phyloP scores from a whole-genome alignment of 495 filamentous ascomycete species.

The Sphaerosporella brunnea region DNA sequence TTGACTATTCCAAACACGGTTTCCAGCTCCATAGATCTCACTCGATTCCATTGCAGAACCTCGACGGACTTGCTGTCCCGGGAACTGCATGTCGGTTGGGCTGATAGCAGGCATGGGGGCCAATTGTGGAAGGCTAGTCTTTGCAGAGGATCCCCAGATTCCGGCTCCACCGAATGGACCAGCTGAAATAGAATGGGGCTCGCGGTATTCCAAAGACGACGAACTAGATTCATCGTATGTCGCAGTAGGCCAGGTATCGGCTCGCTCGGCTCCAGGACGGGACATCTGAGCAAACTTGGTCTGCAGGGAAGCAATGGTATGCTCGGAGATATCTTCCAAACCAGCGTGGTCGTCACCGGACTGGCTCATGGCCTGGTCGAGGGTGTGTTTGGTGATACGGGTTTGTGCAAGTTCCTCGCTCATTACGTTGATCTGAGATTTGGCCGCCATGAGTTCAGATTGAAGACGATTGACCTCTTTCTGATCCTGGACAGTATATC shows the following conservation, averaged over 20 bases:
- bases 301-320: slow-evolving; percentile 37
- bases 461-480: slow-evolving; percentile 38
- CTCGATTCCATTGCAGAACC: slow-evolving; percentile 13
- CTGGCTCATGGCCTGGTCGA: slow-evolving; percentile 50
- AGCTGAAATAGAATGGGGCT: slow-evolving; percentile 35
- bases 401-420: slow-evolving; percentile 69
- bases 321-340: slow-evolving; percentile 38
- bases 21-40: slow-evolving; percentile 18
- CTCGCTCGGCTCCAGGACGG: slow-evolving; percentile 36
- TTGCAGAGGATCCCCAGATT: slow-evolving; percentile 22
- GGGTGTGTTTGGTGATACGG: slow-evolving; percentile 54
- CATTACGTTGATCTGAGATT: slow-evolving; percentile 61
- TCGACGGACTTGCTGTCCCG: slow-evolving; percentile 12
- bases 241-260: slow-evolving; percentile 40
- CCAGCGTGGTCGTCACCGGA: slow-evolving; percentile 29
- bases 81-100: slow-evolving; percentile 16
- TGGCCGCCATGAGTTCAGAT: slow-evolving; percentile 59
- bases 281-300: slow-evolving; percentile 36
- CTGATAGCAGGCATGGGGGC: slow-evolving; percentile 14
- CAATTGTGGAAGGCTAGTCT: slow-evolving; percentile 13
- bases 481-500: slow-evolving; percentile 34
- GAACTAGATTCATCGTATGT: slow-evolving; percentile 52
- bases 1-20: slow-evolving; percentile 19
- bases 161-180: slow-evolving; percentile 25
- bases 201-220: slow-evolving; percentile 42